phyloP scores from a whole-genome alignment of 140 eudicot species.

The Ambrosia hybrid region DNA sequence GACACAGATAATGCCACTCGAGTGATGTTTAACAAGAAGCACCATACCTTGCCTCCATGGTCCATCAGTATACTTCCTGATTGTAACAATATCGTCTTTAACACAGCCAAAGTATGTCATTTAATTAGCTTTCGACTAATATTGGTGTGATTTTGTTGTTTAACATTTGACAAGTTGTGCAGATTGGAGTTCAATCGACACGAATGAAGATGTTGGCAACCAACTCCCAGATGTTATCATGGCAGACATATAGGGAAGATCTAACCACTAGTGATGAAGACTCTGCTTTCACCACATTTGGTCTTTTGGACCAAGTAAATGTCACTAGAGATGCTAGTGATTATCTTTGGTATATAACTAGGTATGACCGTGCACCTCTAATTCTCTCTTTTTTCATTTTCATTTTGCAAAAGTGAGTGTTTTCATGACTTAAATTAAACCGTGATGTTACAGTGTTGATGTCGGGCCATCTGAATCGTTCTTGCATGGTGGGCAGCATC shows the following conservation, averaged over 20 bases:
- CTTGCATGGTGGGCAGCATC: slow-evolving; percentile 49
- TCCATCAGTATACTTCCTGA: slow-evolving; percentile 89
- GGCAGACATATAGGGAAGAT: slow-evolving; percentile 87
- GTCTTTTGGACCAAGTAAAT: slow-evolving; percentile 92
- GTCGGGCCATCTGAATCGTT: slow-evolving; percentile 67
- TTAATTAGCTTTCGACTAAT: neutral
- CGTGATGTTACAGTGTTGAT: slow-evolving; percentile 54
- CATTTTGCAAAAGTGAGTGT: neutral
- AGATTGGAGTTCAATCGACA: slow-evolving; percentile 97
- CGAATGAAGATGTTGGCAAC: slow-evolving; percentile 71
- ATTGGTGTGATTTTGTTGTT: neutral
- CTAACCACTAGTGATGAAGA: slow-evolving; percentile 54
- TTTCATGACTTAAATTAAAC: slow-evolving; percentile 11
- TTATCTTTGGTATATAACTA: slow-evolving; percentile 90
- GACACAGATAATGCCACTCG: slow-evolving; percentile 50
- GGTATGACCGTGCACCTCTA: slow-evolving; percentile 38
- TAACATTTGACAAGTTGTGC: slow-evolving; percentile 11
- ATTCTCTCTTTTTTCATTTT: neutral
- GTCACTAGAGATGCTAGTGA: slow-evolving; percentile 90
- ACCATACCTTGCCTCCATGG: slow-evolving; percentile 82
- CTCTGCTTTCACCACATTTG: slow-evolving; percentile 50
- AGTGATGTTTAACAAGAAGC: slow-evolving; percentile 71
- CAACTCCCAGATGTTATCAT: slow-evolving; percentile 48
- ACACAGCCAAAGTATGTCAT: slow-evolving; percentile 79
- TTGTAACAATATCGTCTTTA: slow-evolving; percentile 69